Evolutionary conservation across 192 early-diverging fungal species (phyloP), one percentile per base, ranked within the genome.

Genomic region (Dimargaris verticillata): DNA sequence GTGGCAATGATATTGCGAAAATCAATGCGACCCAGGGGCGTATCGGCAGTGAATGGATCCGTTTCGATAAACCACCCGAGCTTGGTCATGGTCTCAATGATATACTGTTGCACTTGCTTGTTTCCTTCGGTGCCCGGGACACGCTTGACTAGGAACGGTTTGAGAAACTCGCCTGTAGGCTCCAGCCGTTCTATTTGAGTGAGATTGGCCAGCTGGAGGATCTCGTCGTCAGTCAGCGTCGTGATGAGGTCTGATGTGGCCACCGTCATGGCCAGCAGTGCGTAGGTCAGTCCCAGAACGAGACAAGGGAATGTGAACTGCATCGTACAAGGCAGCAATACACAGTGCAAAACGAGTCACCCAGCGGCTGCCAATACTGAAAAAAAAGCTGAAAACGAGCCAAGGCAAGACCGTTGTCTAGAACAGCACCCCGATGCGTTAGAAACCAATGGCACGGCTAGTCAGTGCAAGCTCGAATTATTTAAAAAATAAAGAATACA

Each of bases 1-100:
- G 94, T 97, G 33, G 84, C 88, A 61, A 97, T 85, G 53, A 94
- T 80, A 72, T 97, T 97, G 52, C 78, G 78, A 68, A 97, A 92
- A 1, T 65, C 60, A 57, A 81, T 85, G 29, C 64, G 25, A 7
- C 94, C 94, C 50, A 76, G 63, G 14, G 94, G 94, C 6, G 94
- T 97, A 14, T 63, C 60, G 14, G 74, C 83, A 20, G 65, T 77
- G 62, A 97, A 97, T 17, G 67, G 67, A 65, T 94, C 93, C 62
- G 78, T 61, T 58, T 92, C 88, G 0, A 97, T 80, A 57, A 78
- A 67, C 81, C 91, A 97, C 3, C 79, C 79, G 2, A 91, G 71
- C n/a, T 68, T 63, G 3, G 66, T 63, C 62, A 93, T 80, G 25
- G 77, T 74, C 12, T 73, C 65, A 0, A 82, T 81, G 52, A 95